Evolutionary conservation across 2,329 filamentous ascomycete species (phyloP).

Genomic region (Colletotrichum lupini): DNA sequence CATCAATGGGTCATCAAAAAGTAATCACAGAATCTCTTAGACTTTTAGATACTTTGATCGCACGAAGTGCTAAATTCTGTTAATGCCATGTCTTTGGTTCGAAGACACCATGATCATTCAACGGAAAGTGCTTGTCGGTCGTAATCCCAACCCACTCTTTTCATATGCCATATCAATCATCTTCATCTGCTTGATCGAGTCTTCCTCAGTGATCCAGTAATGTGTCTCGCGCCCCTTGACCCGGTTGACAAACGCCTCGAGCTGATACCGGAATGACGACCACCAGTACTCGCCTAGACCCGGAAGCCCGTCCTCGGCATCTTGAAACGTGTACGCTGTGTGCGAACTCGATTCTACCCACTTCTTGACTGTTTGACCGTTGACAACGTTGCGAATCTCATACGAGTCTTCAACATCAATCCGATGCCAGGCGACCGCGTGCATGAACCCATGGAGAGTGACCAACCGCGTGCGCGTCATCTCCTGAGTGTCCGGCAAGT

Average conservation of each 20-base stretch:
- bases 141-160: neutral
- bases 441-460: neutral
- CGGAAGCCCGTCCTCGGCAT: neutral
- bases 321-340: neutral
- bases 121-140: neutral
- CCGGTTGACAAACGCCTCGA: neutral
- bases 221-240: neutral
- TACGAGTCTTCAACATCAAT: neutral
- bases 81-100: neutral
- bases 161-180: neutral
- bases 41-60: too few relatives aligned
- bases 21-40: too few relatives aligned
- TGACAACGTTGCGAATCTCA: neutral
- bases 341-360: neutral
- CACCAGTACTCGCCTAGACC: neutral
- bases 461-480: neutral
- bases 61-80: neutral
- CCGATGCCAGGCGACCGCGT: neutral
- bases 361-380: neutral
- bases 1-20: too few relatives aligned
- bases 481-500: neutral
- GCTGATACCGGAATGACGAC: neutral
- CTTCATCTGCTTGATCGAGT: neutral
- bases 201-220: neutral
- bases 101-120: neutral